Conservation (phyloP, 805 yeast genomes). For the Tetrapisispora namnaoensis region DNA sequence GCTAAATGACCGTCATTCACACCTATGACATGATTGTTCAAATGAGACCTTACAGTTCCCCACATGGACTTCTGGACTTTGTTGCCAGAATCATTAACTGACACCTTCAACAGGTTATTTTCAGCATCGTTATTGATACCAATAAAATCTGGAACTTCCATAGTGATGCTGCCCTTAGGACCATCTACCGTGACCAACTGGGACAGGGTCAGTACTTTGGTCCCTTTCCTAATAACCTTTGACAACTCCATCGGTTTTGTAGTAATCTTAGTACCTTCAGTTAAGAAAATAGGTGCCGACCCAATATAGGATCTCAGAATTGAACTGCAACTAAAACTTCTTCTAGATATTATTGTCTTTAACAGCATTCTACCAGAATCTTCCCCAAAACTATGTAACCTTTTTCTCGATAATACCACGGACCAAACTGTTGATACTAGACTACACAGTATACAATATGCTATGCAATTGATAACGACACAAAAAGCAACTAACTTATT, state of each 20-base stretch:
- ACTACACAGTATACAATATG: no score
- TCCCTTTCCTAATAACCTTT: constrained; percentile 56
- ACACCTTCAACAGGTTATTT: constrained; percentile 37
- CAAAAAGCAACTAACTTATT: no score
- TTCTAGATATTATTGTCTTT: constrained; percentile 2
- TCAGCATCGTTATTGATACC: constrained; percentile 25
- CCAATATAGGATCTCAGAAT: constrained; percentile 60
- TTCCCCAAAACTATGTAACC: no score
- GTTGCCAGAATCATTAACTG: constrained; percentile 45
- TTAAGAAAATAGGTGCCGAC: constrained; percentile 59
- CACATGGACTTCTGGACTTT: constrained; percentile 79
- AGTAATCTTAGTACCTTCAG: constrained; percentile 44
- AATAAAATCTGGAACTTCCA: constrained; percentile 68
- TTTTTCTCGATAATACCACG: no score
- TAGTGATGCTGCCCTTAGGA: constrained; percentile 59
- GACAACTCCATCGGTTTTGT: constrained; percentile 41
- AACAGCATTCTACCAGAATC: background rate
- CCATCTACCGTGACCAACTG: constrained; percentile 56
- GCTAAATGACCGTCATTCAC: constrained; percentile 89
- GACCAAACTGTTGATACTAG: no score
- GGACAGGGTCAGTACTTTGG: constrained; percentile 46
- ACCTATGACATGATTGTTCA: constrained; percentile 74
- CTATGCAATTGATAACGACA: no score
- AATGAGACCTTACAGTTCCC: constrained; percentile 83
- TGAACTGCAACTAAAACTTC: constrained; percentile 30